A percentile compares a stretch with the other conserved stretches of the same genome.
These are phyloP conservation scores for Nannochloropsis oceanica DNA, from an alignment of 108 stramenopile species.

Conservation along the genomic window DNA sequence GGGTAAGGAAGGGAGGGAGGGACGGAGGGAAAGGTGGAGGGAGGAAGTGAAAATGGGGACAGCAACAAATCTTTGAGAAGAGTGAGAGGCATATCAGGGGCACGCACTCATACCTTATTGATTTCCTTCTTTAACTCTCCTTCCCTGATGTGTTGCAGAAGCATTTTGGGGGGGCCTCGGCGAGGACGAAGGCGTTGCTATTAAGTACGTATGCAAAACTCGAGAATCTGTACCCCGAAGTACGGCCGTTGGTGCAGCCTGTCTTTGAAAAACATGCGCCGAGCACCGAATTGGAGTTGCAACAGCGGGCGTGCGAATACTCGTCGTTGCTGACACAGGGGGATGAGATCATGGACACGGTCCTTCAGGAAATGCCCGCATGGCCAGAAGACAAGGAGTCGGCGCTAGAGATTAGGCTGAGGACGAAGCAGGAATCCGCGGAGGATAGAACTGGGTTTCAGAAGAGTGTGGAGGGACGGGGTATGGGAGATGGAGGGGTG, in stretches of 20 bases:
- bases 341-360: not conserved
- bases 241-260: slow-evolving; percentile 45
- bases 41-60: not conserved
- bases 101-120: not conserved
- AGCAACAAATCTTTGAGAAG: not conserved
- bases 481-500: not conserved
- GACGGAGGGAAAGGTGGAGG: not conserved
- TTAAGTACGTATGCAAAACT: slow-evolving; percentile 85
- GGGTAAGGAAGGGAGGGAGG: not conserved
- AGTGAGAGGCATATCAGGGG: not conserved
- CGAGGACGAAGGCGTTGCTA: slow-evolving; percentile 60
- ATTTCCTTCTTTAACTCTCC: not conserved
- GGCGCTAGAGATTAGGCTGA: slow-evolving; percentile 7
- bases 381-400: slow-evolving; percentile 18
- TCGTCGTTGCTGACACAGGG: slow-evolving; percentile 6
- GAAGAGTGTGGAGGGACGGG: not conserved
- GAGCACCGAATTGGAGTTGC: slow-evolving; percentile 14
- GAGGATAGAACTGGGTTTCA: not conserved
- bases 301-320: slow-evolving; percentile 26
- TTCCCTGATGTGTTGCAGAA: slow-evolving; percentile 76
- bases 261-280: slow-evolving; percentile 6
- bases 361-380: slow-evolving; percentile 19
- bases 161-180: slow-evolving; percentile 48
- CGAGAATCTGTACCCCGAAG: slow-evolving; percentile 80
- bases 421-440: not conserved